Conservation (phyloP, 805 yeast genomes). For the Lachancea lanzarotensis region DNA sequence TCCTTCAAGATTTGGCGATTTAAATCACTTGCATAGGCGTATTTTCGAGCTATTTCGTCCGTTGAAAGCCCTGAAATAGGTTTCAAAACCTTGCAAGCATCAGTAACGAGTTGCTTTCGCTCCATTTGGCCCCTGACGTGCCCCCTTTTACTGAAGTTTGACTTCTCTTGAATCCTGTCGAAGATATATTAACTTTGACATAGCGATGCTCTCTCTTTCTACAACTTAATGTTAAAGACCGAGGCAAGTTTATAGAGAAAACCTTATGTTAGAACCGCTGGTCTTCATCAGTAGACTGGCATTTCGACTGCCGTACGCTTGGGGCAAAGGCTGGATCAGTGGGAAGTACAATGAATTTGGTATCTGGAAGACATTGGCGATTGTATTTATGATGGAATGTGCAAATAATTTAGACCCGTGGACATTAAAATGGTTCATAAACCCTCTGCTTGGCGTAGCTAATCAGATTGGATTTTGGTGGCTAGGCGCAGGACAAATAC, state of each 20-base stretch:
- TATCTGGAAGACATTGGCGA: neutral
- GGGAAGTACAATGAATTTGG: neutral
- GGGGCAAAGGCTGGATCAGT: neutral
- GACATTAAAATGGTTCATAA: constrained; percentile 4
- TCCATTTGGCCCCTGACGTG: neutral
- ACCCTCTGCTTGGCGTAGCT: neutral
- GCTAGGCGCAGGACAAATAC: neutral
- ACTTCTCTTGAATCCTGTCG: neutral
- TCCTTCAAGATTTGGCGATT: constrained; percentile 9
- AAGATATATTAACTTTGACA: too few relatives aligned
- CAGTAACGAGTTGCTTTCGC: neutral
- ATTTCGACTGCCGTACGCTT: constrained; percentile 1
- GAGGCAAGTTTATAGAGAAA: too few relatives aligned
- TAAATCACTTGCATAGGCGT: constrained; percentile 13
- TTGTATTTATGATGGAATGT: constrained; percentile 1
- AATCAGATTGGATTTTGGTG: constrained; percentile 1
- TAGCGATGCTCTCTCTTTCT: too few relatives aligned
- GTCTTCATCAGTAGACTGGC: constrained; percentile 3
- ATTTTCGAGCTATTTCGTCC: constrained; percentile 16
- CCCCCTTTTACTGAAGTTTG: neutral
- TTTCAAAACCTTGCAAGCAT: constrained; percentile 7
- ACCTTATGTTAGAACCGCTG: constrained; percentile 4
- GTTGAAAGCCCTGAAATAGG: constrained; percentile 18
- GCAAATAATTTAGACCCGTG: constrained; percentile 2
- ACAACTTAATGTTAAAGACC: too few relatives aligned